Evolutionary conservation across 257 asterid genomes (phyloP).

Genomic region (Scutellaria barbata): DNA sequence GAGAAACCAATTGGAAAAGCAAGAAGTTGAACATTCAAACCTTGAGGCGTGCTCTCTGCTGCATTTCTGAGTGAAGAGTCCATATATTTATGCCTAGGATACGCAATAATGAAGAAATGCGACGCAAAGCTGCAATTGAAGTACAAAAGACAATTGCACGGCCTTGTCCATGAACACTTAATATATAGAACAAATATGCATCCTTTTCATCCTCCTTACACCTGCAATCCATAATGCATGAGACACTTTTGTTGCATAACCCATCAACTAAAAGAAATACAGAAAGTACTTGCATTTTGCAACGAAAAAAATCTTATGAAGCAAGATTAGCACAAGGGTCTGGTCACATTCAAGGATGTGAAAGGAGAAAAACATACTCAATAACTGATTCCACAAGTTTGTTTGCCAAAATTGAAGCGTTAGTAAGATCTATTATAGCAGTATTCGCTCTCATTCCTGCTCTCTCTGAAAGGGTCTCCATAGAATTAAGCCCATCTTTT

Average conservation of each 20-base stretch:
- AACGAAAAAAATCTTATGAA: constrained; percentile 6
- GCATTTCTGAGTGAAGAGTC: constrained; percentile 98
- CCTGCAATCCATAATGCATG: constrained; percentile 52
- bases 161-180: constrained; percentile 90
- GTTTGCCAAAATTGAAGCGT: constrained; percentile 77
- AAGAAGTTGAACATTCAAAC: constrained; percentile 41
- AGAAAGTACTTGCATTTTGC: constrained; percentile 11
- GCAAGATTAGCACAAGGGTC: constrained; percentile 24
- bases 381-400: constrained; percentile 86
- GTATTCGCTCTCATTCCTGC: constrained; percentile 95
- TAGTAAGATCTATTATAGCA: constrained; percentile 88
- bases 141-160: constrained; percentile 94
- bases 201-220: constrained; percentile 95
- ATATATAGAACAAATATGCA: constrained; percentile 81
- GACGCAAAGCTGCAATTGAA: constrained; percentile 94
- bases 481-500: constrained; percentile 71
- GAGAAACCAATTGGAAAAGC: constrained; percentile 25
- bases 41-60: constrained; percentile 96
- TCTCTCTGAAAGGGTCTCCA: constrained; percentile 87
- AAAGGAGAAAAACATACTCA: constrained; percentile 63
- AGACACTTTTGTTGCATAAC: constrained; percentile 26
- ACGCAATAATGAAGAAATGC: constrained; percentile 75
- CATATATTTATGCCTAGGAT: constrained; percentile 65
- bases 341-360: constrained; percentile 20
- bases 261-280: constrained; percentile 24